Percentiles rank a stretch among this genome's conserved stretches.
Evolutionary conservation across 805 yeast species (phyloP).

Genomic region (Debaryomyces prosopidis): DNA sequence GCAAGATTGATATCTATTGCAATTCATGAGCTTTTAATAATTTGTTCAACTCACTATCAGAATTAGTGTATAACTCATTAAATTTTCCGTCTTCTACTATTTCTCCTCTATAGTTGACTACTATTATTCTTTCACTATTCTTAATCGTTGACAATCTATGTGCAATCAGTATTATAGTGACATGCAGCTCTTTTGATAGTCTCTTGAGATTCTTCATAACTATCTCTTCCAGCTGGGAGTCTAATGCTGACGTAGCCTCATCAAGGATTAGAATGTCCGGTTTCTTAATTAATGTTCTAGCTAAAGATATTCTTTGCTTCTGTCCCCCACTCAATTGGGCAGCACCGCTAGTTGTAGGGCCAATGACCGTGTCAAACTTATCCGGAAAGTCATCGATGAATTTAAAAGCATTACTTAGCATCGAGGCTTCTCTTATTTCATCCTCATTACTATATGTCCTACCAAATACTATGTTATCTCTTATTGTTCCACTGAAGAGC

Average conservation of each 20-base stretch:
- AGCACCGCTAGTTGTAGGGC: conserved; percentile 73
- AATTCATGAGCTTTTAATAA: conserved; percentile 25
- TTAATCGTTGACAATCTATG: conserved; percentile 87
- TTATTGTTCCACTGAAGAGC: conserved; percentile 79
- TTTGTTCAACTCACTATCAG: conserved; percentile 34
- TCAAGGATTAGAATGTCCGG: conserved; percentile 85
- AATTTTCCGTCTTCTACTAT: conserved; percentile 64
- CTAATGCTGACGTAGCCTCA: conserved; percentile 94
- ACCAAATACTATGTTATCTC: conserved; percentile 84
- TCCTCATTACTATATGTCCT: conserved; percentile 56
- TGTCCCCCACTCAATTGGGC: conserved; percentile 91
- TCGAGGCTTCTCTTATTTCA: conserved; percentile 60
- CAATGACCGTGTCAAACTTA: conserved; percentile 78
- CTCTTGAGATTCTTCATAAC: conserved; percentile 70
- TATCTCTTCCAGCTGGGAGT: conserved; percentile 81
- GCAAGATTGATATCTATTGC: too few species aligned
- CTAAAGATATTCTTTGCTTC: conserved; percentile 88
- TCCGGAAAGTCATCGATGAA: conserved; percentile 79
- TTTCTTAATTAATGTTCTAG: conserved; percentile 76
- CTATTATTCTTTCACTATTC: conserved; percentile 78
- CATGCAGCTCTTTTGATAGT: conserved; percentile 49
- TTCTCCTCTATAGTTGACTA: conserved; percentile 52
- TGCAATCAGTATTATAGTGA: conserved; percentile 85
- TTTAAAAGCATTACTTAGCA: conserved; percentile 68
- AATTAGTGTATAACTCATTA: conserved; percentile 23